phyloP scores from a whole-genome alignment of 2,329 filamentous ascomycete species.

The Pseudogymnoascus sp. region DNA sequence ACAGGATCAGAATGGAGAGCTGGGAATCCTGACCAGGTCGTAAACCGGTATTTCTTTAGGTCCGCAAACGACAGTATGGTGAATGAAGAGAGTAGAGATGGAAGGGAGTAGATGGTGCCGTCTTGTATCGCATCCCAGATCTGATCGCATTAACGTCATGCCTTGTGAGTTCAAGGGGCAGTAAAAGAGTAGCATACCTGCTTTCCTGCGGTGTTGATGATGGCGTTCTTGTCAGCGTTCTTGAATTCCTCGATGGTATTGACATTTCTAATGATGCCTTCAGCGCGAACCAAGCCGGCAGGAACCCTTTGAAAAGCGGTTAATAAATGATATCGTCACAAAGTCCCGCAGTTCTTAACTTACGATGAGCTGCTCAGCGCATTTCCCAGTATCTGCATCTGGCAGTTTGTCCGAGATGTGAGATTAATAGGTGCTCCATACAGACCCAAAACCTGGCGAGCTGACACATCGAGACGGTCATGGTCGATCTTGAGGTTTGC shows the following conservation, averaged over 20 bases:
- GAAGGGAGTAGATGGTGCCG: slow-evolving; percentile 90
- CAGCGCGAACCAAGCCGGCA: slow-evolving; percentile 68
- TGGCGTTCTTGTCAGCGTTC: slow-evolving; percentile 68
- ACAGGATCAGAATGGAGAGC: slow-evolving; percentile 80
- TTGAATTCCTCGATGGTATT: slow-evolving; percentile 95
- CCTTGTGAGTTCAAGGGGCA: slow-evolving; percentile 16
- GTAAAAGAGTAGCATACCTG: slow-evolving; percentile 49
- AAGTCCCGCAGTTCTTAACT: slow-evolving; percentile 31
- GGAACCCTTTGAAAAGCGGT: slow-evolving; percentile 48
- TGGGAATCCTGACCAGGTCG: slow-evolving; percentile 97
- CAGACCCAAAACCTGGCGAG: slow-evolving; percentile 74
- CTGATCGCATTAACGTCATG: slow-evolving; percentile 38
- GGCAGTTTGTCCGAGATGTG: slow-evolving; percentile 55
- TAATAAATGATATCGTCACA: slow-evolving; percentile 14
- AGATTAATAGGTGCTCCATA: slow-evolving; percentile 63
- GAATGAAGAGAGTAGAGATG: slow-evolving; percentile 84
- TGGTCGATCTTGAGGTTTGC: slow-evolving; percentile 91
- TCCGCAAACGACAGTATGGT: slow-evolving; percentile 87
- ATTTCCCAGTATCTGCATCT: slow-evolving; percentile 84
- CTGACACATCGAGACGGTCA: slow-evolving; percentile 93
- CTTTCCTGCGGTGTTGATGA: slow-evolving; percentile 70
- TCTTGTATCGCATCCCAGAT: slow-evolving; percentile 98
- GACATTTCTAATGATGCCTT: slow-evolving; percentile 91
- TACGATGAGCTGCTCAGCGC: slow-evolving; percentile 79
- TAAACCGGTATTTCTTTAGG: slow-evolving; percentile 94